Evolutionary conservation across 345 rosid species (phyloP), one percentile per base, ranked within the genome.

Genomic region (Carallia pectinifolia): DNA sequence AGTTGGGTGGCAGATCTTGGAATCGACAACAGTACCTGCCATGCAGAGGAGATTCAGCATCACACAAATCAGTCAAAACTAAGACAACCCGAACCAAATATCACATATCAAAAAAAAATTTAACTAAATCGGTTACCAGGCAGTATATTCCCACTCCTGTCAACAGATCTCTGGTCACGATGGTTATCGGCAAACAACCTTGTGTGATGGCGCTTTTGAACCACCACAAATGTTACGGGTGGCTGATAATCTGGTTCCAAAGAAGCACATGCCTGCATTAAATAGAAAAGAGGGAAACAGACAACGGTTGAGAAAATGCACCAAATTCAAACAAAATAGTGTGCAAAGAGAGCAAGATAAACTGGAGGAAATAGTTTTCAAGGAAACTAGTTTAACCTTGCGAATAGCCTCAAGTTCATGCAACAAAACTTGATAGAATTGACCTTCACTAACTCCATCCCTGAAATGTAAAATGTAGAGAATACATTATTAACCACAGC

Each of bases 391-490:
- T 36, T 58, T 71, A 81, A 89, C 99, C 96, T 90, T 95, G 0
- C 98, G 91, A 27, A 96, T 96, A 40, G 99, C 98, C 85, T 96
- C 98, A 50, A 96, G 91, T 70, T 96, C 99, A 69, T 92, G 83
- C 54, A 90, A 83, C 80, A 96, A 71, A 10, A 96, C 99, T 79
- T 96, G 99, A 77, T 96, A 90, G 70, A 95, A 96, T 39, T 96
- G 99, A 5, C 99, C 99, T 77, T 96, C 99, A 61, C 98, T 92
- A 0, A 96, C 99, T 5, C 99, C 99, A 79, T 96, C 99, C 82
- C 99, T 95, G 79, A 23, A 75, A 7, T 33, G 34, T 33, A 1
- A 38, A 37, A 8, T 33, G 23, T 23, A 23, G 23, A 23, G 23
- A 23, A 23, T 23, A 23, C 23, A 23, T 33, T 1, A 33, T 33